A percentile compares a stretch with the other conserved stretches of the same genome.
Conservation (phyloP, 1,284 basidiomycete genomes). For the Rhizoctonia solani region DNA sequence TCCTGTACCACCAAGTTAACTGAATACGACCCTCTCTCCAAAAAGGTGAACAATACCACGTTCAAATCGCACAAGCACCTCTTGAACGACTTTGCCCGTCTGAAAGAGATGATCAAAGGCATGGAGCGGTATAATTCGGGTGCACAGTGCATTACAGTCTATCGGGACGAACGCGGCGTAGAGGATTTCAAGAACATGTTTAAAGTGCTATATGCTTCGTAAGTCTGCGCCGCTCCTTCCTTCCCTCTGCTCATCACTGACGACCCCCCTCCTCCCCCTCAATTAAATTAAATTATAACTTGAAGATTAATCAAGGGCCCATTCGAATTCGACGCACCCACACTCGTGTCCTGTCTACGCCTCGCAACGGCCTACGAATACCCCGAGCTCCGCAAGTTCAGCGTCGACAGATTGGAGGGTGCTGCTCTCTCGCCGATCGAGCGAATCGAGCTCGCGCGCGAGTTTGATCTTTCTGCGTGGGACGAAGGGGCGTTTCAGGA, state of each 20-base stretch:
- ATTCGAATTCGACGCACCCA: background rate
- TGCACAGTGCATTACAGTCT: background rate
- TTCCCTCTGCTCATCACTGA: no score
- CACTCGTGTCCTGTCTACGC: background rate
- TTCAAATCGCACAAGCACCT: slow-evolving; percentile 20
- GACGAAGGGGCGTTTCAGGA: background rate
- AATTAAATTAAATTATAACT: background rate
- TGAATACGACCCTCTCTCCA: no score
- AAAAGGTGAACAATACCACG: slow-evolving; percentile 6
- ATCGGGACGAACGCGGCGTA: background rate
- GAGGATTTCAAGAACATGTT: background rate
- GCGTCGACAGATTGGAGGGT: background rate
- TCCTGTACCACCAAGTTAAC: background rate
- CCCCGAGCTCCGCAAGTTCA: background rate
- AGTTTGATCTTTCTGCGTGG: slow-evolving; percentile 3
- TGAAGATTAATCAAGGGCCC: background rate
- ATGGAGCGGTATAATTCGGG: background rate
- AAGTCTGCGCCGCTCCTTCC: background rate
- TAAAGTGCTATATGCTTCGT: background rate
- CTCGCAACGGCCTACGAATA: background rate
- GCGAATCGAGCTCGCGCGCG: slow-evolving; percentile 19
- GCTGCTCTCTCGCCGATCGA: background rate
- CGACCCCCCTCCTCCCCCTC: no score
- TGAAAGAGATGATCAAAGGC: background rate
- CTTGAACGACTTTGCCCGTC: slow-evolving; percentile 1